Conservation (phyloP, 2,329 filamentous ascomycete genomes). For the Alternaria sp. region DNA sequence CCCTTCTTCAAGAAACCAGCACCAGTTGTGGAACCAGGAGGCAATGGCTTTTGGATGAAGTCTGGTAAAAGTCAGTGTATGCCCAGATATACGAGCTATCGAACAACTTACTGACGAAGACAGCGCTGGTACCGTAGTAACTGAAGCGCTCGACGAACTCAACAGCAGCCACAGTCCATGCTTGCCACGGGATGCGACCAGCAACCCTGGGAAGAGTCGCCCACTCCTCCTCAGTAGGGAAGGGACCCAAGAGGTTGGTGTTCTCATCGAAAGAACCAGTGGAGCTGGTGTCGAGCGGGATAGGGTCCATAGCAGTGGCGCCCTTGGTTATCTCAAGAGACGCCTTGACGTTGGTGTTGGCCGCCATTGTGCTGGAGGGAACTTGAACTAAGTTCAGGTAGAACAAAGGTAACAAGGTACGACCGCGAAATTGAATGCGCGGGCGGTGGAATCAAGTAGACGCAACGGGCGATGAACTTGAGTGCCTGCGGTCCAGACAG, state of each 20-base stretch:
- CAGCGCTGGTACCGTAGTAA: slow-evolving; percentile 48
- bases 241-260: slow-evolving; percentile 29
- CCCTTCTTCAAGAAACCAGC: slow-evolving; percentile 43
- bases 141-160: slow-evolving; percentile 48
- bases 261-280: slow-evolving; percentile 28
- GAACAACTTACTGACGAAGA: slow-evolving; percentile 31
- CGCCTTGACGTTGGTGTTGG: slow-evolving; percentile 32
- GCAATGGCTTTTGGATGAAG: slow-evolving; percentile 46
- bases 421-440: not conserved
- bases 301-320: slow-evolving; percentile 33
- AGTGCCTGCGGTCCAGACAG: slow-evolving; percentile 9
- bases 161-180: slow-evolving; percentile 45
- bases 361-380: slow-evolving; percentile 25
- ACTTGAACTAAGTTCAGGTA: not conserved
- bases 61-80: slow-evolving; percentile 28
- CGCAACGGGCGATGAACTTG: slow-evolving; percentile 11
- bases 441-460: not conserved
- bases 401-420: not conserved
- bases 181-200: slow-evolving; percentile 44
- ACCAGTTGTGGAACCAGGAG: slow-evolving; percentile 42
- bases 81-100: not conserved
- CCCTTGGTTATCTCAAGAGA: slow-evolving; percentile 43
- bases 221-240: slow-evolving; percentile 47
- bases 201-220: slow-evolving; percentile 45
- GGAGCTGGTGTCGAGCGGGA: slow-evolving; percentile 32